A percentile compares a stretch with the other conserved stretches of the same genome.
These are phyloP conservation scores for Oehlia diaphana DNA, from an alignment of 192 early-diverging fungal species.

Conservation along the genomic window DNA sequence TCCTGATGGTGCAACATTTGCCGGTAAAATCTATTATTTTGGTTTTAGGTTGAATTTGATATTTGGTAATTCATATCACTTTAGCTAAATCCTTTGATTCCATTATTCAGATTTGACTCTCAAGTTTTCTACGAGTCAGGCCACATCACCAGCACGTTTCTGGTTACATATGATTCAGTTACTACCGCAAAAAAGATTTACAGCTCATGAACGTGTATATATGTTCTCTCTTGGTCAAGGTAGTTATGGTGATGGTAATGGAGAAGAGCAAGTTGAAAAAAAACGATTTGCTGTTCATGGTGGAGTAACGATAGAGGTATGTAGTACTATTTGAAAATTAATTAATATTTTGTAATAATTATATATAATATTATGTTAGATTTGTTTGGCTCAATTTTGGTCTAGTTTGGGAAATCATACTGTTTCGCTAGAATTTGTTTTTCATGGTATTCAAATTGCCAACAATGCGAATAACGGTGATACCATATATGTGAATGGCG, in stretches of 20 bases:
- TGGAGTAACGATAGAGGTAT: conserved; percentile 74
- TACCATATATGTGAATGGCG: conserved; percentile 40
- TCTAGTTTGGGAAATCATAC: conserved; percentile 67
- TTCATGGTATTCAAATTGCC: conserved; percentile 71
- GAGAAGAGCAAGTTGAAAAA: conserved; percentile 53
- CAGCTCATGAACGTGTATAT: conserved; percentile 58
- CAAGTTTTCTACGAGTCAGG: conserved; percentile 35
- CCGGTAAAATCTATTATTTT: conserved; percentile 37
- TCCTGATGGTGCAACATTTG: conserved; percentile 81
- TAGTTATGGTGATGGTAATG: conserved; percentile 60
- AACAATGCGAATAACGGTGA: conserved; percentile 47
- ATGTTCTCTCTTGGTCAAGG: conserved; percentile 58
- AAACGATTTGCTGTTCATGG: conserved; percentile 64
- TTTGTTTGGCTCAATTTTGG: conserved; percentile 90
- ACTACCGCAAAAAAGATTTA: conserved; percentile 66
- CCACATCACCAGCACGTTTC: conserved; percentile 62
- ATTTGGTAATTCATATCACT: neutral
- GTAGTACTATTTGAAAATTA: neutral
- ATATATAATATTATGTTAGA: conserved; percentile 14
- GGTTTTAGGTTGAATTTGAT: neutral
- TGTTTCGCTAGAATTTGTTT: conserved; percentile 70
- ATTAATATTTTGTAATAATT: neutral
- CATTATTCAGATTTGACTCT: conserved; percentile 36
- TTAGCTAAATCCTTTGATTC: neutral
- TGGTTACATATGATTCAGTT: conserved; percentile 75